A percentile compares a stretch with the other conserved stretches of the same genome.
phyloP scores from a whole-genome alignment of 768 basidiomycete species.

The Auricularia auricula-judae region DNA sequence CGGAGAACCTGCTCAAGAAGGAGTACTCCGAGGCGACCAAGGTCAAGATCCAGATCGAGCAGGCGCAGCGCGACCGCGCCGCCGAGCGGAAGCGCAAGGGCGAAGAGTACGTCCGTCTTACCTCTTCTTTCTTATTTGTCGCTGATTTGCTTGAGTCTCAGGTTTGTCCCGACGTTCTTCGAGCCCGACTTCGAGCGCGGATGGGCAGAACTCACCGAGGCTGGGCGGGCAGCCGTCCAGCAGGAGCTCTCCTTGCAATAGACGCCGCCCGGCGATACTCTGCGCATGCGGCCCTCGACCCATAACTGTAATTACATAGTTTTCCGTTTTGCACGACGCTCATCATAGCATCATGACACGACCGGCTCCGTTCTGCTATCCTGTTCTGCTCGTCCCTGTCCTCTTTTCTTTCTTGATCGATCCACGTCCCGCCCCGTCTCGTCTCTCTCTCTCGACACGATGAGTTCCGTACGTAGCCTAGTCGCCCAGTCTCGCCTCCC shows the following conservation, averaged over 20 bases:
- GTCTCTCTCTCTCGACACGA: too few relatives aligned
- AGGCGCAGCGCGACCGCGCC: constrained; percentile 82
- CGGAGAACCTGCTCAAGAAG: constrained; percentile 62
- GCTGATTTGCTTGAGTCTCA: constrained; percentile 13
- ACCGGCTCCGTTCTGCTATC: too few relatives aligned
- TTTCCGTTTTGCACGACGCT: too few relatives aligned
- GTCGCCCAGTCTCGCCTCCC: too few relatives aligned
- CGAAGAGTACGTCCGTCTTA: constrained; percentile 45
- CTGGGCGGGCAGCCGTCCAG: constrained; percentile 60
- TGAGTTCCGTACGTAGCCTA: too few relatives aligned
- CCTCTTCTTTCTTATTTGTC: not conserved
- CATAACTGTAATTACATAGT: too few relatives aligned
- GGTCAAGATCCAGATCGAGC: constrained; percentile 87
- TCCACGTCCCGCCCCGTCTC: too few relatives aligned
- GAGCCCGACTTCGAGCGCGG: constrained; percentile 58
- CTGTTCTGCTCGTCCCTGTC: too few relatives aligned
- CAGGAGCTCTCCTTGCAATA: constrained; percentile 35
- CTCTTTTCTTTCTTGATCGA: too few relatives aligned
- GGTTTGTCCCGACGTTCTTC: constrained; percentile 71
- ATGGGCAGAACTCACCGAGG: constrained; percentile 52
- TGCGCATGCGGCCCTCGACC: too few relatives aligned
- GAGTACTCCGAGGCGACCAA: constrained; percentile 86
- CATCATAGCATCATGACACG: too few relatives aligned
- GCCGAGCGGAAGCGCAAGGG: constrained; percentile 78
- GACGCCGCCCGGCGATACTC: not conserved